Conservation (phyloP, 2,329 filamentous ascomycete genomes). For the Plenodomus biglobosus region DNA sequence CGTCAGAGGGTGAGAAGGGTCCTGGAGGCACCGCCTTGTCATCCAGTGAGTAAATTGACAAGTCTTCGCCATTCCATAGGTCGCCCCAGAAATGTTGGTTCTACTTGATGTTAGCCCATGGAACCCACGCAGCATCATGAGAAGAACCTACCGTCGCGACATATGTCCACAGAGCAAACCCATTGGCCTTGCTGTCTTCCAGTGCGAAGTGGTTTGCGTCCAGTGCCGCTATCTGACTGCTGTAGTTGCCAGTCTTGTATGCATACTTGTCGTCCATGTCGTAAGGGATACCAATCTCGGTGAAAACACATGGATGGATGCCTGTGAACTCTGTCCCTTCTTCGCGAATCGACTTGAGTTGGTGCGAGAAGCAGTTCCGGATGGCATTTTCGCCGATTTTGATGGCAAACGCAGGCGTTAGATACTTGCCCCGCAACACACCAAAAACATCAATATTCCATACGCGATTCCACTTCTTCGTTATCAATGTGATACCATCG, state of each 20-base stretch:
- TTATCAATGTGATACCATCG: conserved; percentile 94
- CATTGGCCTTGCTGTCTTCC: conserved; percentile 80
- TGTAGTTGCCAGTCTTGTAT: conserved; percentile 93
- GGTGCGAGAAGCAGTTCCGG: conserved; percentile 86
- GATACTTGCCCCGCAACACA: conserved; percentile 83
- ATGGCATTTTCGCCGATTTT: conserved; percentile 93
- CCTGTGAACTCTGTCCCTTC: conserved; percentile 90
- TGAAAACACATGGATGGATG: conserved; percentile 83
- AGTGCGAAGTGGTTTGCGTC: conserved; percentile 95
- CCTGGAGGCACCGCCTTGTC: conserved; percentile 63
- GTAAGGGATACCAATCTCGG: conserved; percentile 96
- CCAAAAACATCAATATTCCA: conserved; percentile 98
- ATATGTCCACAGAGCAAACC: conserved; percentile 90
- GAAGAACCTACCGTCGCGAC: conserved; percentile 65
- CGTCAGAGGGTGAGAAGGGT: conserved; percentile 55
- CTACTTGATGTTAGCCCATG: conserved; percentile 43
- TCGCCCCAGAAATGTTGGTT: conserved; percentile 91
- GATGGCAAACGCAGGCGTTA: conserved; percentile 86
- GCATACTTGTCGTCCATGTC: conserved; percentile 98
- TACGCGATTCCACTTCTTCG: conserved; percentile 96
- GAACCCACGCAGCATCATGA: too few relatives aligned
- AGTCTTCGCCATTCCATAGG: conserved; percentile 95
- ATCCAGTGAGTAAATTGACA: conserved; percentile 85
- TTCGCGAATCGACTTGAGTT: conserved; percentile 77
- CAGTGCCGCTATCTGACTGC: conserved; percentile 86